Conservation (phyloP, 2,329 filamentous ascomycete genomes). For the Trichoderma aggressivum region DNA sequence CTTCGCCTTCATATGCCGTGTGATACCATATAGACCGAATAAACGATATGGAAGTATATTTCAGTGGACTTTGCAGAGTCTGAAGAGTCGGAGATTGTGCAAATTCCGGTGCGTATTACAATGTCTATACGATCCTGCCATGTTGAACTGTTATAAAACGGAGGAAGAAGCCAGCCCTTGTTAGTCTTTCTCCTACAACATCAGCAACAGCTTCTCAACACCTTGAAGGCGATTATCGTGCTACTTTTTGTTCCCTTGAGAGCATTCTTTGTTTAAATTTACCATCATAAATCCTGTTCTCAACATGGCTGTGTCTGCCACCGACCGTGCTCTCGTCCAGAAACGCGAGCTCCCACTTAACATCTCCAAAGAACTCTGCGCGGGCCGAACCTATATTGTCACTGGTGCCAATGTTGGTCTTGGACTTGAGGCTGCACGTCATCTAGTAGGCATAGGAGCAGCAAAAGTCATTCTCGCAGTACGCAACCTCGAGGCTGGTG, state of each 20-base stretch:
- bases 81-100: not conserved
- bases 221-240: no score
- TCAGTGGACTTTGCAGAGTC: not conserved
- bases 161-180: not conserved
- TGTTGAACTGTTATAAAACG: not conserved
- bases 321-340: not conserved
- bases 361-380: not conserved
- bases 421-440: constrained; percentile 41
- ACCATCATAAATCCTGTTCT: not conserved
- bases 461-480: constrained; percentile 44
- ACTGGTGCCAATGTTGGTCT: constrained; percentile 42
- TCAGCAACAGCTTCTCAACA: not conserved
- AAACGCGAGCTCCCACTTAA: not conserved
- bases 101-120: not conserved
- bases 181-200: not conserved
- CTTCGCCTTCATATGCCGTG: not conserved
- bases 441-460: constrained; percentile 39
- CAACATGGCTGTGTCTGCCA: not conserved
- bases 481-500: constrained; percentile 39
- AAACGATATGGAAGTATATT: not conserved
- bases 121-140: not conserved
- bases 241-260: not conserved
- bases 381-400: constrained; percentile 29
- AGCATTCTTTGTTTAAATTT: not conserved
- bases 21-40: not conserved